Percentiles rank a stretch among this genome's conserved stretches.
These are phyloP conservation scores for Pilatotrama ljubarskyi DNA, from an alignment of 768 basidiomycete genomes.

Conservation along the genomic window DNA sequence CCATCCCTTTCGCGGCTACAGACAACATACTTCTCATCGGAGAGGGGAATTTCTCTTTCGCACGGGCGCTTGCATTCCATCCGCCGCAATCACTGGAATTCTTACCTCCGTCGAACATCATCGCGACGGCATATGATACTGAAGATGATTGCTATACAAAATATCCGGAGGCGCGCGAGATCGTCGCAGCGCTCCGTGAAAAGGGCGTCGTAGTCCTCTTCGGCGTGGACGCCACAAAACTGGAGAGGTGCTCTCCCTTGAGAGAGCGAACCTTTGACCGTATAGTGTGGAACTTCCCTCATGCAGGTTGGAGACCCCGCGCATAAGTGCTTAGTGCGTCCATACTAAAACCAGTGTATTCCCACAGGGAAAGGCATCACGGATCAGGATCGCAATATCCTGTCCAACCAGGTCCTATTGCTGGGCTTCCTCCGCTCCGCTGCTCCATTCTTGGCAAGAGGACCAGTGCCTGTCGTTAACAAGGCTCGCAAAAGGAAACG, in stretches of 20 bases:
- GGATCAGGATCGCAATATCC: conserved; percentile 91
- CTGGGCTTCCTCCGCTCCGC: conserved; percentile 81
- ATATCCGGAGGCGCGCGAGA: conserved; percentile 71
- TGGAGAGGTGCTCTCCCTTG: conserved; percentile 59
- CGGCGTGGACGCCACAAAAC: conserved; percentile 77
- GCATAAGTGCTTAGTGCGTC: not conserved
- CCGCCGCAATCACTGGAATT: conserved; percentile 47
- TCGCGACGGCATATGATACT: conserved; percentile 84
- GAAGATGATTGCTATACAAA: conserved; percentile 76
- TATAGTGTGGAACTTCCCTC: conserved; percentile 95
- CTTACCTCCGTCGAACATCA: conserved; percentile 65
- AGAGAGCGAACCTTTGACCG: conserved; percentile 71
- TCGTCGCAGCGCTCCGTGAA: conserved; percentile 53
- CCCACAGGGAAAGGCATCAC: conserved; percentile 79
- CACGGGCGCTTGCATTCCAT: conserved; percentile 63
- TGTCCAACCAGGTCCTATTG: conserved; percentile 83
- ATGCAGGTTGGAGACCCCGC: conserved; percentile 64
- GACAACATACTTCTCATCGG: conserved; percentile 80
- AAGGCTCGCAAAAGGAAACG: conserved; percentile 45
- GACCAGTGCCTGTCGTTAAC: conserved; percentile 49
- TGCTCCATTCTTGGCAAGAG: conserved; percentile 56
- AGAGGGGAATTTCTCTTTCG: conserved; percentile 95
- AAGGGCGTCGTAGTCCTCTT: conserved; percentile 76
- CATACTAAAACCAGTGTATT: not conserved
- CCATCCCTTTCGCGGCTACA: conserved; percentile 62